Evolutionary conservation across 306 rosid genomes (phyloP).

Genomic region (Lathyrus oleraceus): DNA sequence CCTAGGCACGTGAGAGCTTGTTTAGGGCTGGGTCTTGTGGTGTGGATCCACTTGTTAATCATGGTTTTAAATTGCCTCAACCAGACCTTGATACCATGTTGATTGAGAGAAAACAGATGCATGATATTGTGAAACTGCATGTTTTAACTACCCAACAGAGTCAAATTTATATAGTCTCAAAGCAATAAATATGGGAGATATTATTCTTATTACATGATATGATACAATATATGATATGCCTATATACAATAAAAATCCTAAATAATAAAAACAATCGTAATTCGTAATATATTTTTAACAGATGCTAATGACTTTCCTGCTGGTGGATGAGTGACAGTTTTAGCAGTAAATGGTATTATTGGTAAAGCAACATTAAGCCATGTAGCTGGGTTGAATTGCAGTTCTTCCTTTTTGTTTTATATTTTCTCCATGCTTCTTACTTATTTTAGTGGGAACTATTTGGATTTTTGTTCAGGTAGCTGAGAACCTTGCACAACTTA

Average conservation of each 20-base stretch:
- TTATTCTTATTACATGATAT: background rate
- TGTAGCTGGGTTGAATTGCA: background rate
- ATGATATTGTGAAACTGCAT: background rate
- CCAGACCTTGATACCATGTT: background rate
- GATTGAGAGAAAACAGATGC: background rate
- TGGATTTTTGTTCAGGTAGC: conserved; percentile 70
- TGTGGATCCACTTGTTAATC: background rate
- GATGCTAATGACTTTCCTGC: conserved; percentile 3
- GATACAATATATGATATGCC: background rate
- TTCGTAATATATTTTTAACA: background rate
- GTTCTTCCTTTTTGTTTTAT: conserved; percentile 22
- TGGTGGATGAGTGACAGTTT: background rate
- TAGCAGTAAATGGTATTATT: conserved; percentile 19
- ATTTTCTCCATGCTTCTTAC: conserved; percentile 8
- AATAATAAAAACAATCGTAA: background rate
- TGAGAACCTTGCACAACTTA: conserved; percentile 96
- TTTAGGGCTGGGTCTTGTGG: background rate
- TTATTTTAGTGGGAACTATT: conserved; percentile 31
- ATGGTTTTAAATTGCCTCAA: background rate
- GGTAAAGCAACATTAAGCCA: conserved; percentile 19
- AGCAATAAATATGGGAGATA: background rate
- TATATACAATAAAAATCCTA: background rate
- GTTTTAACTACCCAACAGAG: background rate
- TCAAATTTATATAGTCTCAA: background rate
- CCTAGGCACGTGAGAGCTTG: background rate